Evolutionary conservation across 139 green algal species (phyloP), one percentile per base, ranked within the genome.

Genomic region (Tetradesmus obliquus): DNA sequence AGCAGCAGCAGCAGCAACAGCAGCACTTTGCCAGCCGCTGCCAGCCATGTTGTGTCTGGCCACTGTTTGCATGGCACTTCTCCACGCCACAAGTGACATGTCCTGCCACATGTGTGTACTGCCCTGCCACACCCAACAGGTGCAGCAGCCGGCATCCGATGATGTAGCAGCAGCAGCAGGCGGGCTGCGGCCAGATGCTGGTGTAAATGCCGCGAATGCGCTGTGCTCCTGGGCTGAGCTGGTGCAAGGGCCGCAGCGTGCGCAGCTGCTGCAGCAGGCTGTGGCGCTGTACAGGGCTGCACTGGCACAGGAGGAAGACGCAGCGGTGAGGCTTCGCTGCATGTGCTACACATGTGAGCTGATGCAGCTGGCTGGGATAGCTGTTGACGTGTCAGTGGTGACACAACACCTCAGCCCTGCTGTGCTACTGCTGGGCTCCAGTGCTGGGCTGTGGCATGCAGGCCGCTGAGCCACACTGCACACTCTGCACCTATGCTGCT

Each of bases 231-330:
- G 87, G 84, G 95, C 93, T n/a, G 94, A 96, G 86, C 82, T 93
- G 9, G 62, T 90, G 2, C 51, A 85, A 45, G 83, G 69, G 62
- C 45, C 88, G 69, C 79, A 88, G 24, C 53, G 8, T n/a, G 54
- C 45, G 83, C 60, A 51, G 22, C 86, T 95, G 88, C 90, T 95
- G 62, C 20, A 84, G 12, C 54, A 85, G n/a, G 94, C 95, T 10
- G 87, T 90, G 32, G 55, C 58, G 32, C 69, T 79, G 1, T 98
- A 97, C 87, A 24, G 69, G 15, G 66, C 74, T 0, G 96, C 94
- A 9, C 80, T 97, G 12, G 15, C 76, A 10, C 90, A 93, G 72
- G 95, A 97, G 84, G 93, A 96, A 87, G 96, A 97, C 85, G 95
- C 95, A 22, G 79, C 93, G 90, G 95, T 96, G 69, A 7, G 84